Evolutionary conservation across 2,329 filamentous ascomycete species (phyloP).

Genomic region (Ascochyta koolunga): DNA sequence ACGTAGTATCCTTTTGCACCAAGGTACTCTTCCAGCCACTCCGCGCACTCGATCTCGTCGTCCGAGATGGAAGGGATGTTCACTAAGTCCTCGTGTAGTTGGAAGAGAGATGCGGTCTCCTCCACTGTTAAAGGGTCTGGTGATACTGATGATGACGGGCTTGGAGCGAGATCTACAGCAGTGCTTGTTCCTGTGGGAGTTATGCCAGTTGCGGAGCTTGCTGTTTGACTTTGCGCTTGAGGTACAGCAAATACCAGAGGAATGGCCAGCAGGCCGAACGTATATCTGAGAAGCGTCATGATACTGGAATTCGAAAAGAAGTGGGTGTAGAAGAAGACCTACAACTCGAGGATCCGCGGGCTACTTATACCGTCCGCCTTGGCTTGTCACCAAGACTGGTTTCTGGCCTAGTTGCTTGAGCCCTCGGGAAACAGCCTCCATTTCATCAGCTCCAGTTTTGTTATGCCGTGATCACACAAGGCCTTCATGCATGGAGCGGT

Average conservation of each 20-base stretch:
- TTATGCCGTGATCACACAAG: neutral
- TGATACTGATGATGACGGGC: conserved; percentile 2
- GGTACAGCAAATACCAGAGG: conserved; percentile 4
- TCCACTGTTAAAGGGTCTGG: conserved; percentile 16
- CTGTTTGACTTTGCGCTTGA: conserved; percentile 1
- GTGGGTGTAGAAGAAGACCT: neutral
- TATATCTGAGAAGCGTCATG: neutral
- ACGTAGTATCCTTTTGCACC: conserved; percentile 56
- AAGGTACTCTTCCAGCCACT: conserved; percentile 67
- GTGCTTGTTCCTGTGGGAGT: neutral
- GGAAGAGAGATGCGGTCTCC: conserved; percentile 31
- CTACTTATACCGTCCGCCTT: neutral
- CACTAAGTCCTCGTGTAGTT: conserved; percentile 31
- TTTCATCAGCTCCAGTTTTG: neutral
- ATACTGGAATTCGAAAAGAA: neutral
- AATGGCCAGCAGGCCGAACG: neutral
- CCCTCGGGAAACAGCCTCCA: neutral
- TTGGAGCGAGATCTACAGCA: neutral
- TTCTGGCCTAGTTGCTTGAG: neutral
- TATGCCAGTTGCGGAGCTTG: neutral
- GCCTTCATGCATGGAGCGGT: conserved; percentile 1
- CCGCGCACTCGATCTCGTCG: conserved; percentile 69
- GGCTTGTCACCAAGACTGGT: neutral
- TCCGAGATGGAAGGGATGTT: conserved; percentile 49
- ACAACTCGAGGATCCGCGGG: too few relatives aligned